Percentiles rank a stretch among this genome's conserved stretches.
phyloP scores from a whole-genome alignment of 1,284 basidiomycete species.

The Megacollybia platyphylla region DNA sequence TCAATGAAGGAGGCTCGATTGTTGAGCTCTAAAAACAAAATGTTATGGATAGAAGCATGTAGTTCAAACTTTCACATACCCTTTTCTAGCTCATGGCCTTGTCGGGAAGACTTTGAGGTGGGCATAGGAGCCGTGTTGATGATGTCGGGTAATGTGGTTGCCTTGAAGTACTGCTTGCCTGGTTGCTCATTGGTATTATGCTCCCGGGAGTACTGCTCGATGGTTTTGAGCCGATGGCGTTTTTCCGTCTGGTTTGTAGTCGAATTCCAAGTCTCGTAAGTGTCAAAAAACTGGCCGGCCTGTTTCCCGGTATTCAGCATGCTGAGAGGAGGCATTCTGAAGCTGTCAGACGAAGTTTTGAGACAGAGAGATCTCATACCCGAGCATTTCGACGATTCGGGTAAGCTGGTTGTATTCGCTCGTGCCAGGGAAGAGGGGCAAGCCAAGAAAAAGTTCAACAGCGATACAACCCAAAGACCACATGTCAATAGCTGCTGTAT shows the following conservation, averaged over 20 bases:
- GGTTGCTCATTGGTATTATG: conserved; percentile 94
- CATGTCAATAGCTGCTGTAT: conserved; percentile 92
- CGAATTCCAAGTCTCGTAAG: conserved; percentile 55
- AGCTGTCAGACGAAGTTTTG: conserved; percentile 4
- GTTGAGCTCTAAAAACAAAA: conserved; percentile 61
- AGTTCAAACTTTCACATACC: conserved; percentile 36
- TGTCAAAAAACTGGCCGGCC: conserved; percentile 88
- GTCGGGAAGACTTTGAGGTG: conserved; percentile 61
- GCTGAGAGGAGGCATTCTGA: conserved; percentile 76
- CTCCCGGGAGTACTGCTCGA: conserved; percentile 93
- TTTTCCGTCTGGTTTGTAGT: conserved; percentile 64
- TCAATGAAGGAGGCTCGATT: conserved; percentile 94
- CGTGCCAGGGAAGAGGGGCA: conserved; percentile 95
- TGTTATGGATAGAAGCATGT: conserved; percentile 1
- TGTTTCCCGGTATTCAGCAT: conserved; percentile 98
- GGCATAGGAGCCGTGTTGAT: conserved; percentile 93
- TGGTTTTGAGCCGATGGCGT: conserved; percentile 79
- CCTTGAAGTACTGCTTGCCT: conserved; percentile 98
- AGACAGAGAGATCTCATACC: conserved; percentile 39
- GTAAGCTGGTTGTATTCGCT: conserved; percentile 99
- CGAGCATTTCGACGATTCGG: conserved; percentile 96
- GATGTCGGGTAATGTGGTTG: conserved; percentile 87
- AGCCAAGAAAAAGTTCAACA: conserved; percentile 92
- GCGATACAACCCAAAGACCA: conserved; percentile 95
- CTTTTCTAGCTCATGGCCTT: conserved; percentile 85